Conservation (phyloP, 495 filamentous ascomycete genomes). For the Xylaria palmicola region DNA sequence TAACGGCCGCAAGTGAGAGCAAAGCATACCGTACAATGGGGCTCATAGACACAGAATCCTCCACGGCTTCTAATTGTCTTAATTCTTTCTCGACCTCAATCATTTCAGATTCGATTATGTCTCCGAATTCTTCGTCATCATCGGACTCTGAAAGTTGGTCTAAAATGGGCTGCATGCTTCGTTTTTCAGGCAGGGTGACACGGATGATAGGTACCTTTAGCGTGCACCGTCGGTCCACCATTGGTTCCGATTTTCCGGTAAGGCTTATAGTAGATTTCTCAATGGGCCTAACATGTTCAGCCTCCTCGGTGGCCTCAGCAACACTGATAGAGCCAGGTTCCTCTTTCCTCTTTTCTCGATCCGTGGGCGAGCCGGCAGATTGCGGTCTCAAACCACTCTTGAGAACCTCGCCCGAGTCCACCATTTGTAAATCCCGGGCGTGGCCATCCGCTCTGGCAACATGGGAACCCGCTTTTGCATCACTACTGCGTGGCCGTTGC, state of each 20-base stretch:
- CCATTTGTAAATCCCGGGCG: slow-evolving; percentile 30
- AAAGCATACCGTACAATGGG: slow-evolving; percentile 32
- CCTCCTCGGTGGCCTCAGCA: slow-evolving; percentile 2
- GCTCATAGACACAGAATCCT: slow-evolving; percentile 25
- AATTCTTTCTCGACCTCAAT: slow-evolving; percentile 42
- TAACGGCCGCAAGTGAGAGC: slow-evolving; percentile 34
- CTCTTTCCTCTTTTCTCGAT: slow-evolving; percentile 32
- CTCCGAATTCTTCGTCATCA: slow-evolving; percentile 52
- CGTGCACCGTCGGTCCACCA: slow-evolving; percentile 16
- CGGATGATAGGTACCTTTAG: slow-evolving; percentile 18
- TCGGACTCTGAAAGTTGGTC: slow-evolving; percentile 48
- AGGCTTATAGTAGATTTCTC: background rate
- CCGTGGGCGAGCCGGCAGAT: slow-evolving; percentile 39
- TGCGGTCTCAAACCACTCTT: slow-evolving; percentile 38
- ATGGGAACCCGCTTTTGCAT: slow-evolving; percentile 41
- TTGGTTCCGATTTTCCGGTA: slow-evolving; percentile 6
- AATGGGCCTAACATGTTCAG: background rate
- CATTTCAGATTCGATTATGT: slow-evolving; percentile 49
- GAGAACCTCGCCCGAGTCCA: slow-evolving; percentile 35
- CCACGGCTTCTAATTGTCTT: slow-evolving; percentile 33
- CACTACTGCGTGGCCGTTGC: slow-evolving; percentile 46
- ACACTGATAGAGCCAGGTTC: slow-evolving; percentile 4
- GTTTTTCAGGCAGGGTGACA: slow-evolving; percentile 31
- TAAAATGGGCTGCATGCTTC: slow-evolving; percentile 22
- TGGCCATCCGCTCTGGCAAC: slow-evolving; percentile 29